Base-by-base conservation (phyloP, 1,139 yeast genomes). In the Pichia sp. region DNA sequence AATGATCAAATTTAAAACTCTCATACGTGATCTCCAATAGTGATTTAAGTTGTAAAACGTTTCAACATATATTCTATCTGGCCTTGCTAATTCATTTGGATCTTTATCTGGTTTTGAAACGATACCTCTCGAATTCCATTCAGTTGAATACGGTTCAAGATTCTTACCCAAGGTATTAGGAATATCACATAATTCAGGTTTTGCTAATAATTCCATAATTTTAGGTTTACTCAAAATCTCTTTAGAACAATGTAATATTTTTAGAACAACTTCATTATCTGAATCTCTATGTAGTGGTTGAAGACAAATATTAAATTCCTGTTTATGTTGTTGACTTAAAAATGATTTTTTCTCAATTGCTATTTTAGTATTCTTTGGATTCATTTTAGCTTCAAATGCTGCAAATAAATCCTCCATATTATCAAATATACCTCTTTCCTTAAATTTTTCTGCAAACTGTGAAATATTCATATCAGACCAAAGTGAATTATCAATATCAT, bases 291-390 rank as follows among this genome's bases (percentile, higher is more conserved):
- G 76, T 68, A 82, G 87, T 75, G 84, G 78, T 62, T 92, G 97
- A 51, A 92, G 70, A 59, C 90, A 89, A 61, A 92, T 92, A 40
- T 96, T 97, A 70, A 92, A 88, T 59, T 87, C 95, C 62, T 84
- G 92, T 1, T 95, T 86, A 53, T 89, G 67, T 58, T 90, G 96
- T 51, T 95, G 70, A 2, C 95, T 78, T 51, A 92, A 72, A 53
- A 83, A 81, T 0, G 86, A 70, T 1, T 84, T 64, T 58, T 81
- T 78, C 46, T 75, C 69, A 39, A 62, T 61, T 39, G 73, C 78
- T 35, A 71, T 74, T 47, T 71, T 68, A 56, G 69, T 73, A 3
- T 28, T 39, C 32, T 70, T 62, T 1, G 73, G 71, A 45, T 75
- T 60, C 46, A 73, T 68, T 53, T 79, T 83, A 54, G 83, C 82